These are phyloP conservation scores for Sistotremastrum suecicum DNA, from an alignment of 768 basidiomycete genomes.

Conservation along the genomic window DNA sequence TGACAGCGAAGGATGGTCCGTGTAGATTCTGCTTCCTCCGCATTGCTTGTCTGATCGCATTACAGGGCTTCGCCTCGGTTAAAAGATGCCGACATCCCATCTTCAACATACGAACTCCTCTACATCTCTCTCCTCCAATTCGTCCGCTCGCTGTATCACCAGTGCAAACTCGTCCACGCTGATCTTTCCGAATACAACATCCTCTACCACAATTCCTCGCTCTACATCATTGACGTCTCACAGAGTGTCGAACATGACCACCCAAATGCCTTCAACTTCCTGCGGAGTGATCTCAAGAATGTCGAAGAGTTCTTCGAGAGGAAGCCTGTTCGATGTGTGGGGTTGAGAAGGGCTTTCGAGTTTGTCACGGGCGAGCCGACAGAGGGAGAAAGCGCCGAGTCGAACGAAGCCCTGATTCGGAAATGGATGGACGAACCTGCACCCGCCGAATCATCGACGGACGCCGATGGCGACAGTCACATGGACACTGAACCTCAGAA, in stretches of 20 bases:
- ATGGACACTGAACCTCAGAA: constrained; percentile 6
- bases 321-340: constrained; percentile 61
- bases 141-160: constrained; percentile 74
- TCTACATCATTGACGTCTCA: constrained; percentile 95
- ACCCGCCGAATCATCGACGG: constrained; percentile 10
- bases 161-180: constrained; percentile 90
- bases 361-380: constrained; percentile 60
- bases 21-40: constrained; percentile 8
- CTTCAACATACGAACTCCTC: constrained; percentile 36
- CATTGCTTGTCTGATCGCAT: constrained; percentile 1
- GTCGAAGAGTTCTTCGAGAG: constrained; percentile 84
- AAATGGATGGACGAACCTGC: constrained; percentile 33
- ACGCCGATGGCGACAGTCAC: constrained; percentile 6
- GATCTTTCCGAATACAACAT: constrained; percentile 99
- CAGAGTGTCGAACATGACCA: constrained; percentile 99
- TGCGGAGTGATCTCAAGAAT: constrained; percentile 84
- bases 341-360: constrained; percentile 73
- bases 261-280: constrained; percentile 90
- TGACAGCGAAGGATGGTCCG: constrained; percentile 65
- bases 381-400: constrained; percentile 15
- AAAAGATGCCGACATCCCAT: constrained; percentile 67
- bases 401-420: constrained; percentile 17
- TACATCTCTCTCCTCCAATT: constrained; percentile 72
- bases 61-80: constrained; percentile 82
- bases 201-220: constrained; percentile 66